These are phyloP conservation scores for Cercospora beticola DNA, from an alignment of 2,329 filamentous ascomycete genomes.

Conservation along the genomic window DNA sequence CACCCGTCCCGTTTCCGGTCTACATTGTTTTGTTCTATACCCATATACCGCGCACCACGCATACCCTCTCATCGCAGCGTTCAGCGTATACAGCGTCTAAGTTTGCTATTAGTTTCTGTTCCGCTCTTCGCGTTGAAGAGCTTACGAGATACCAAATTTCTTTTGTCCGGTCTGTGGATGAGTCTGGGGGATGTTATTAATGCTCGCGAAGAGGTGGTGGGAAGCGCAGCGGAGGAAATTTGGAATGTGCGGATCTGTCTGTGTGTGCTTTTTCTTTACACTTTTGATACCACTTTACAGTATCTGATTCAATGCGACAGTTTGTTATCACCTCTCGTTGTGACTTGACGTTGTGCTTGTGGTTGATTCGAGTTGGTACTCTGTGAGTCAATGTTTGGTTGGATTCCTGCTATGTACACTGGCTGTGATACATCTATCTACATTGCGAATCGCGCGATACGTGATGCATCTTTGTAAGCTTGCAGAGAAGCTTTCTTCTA, in stretches of 20 bases:
- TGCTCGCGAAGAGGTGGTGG: conserved; percentile 1
- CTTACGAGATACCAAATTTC: conserved; percentile 7
- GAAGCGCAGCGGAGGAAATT: neutral
- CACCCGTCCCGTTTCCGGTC: neutral
- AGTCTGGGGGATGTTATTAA: neutral
- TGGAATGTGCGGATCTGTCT: conserved; percentile 2
- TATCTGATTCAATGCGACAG: conserved; percentile 1
- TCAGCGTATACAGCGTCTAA: conserved; percentile 11
- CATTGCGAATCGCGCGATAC: neutral
- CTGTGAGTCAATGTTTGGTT: neutral
- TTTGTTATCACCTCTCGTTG: neutral
- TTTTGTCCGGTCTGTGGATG: neutral
- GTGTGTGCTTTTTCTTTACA: neutral
- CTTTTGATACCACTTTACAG: conserved; percentile 9
- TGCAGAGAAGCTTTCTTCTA: neutral
- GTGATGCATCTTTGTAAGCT: neutral
- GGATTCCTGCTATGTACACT: neutral
- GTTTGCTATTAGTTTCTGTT: conserved; percentile 1
- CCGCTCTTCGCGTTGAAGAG: neutral
- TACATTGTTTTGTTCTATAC: conserved; percentile 9
- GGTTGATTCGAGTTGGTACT: neutral
- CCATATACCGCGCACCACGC: conserved; percentile 1
- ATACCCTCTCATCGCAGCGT: conserved; percentile 9
- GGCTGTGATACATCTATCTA: neutral
- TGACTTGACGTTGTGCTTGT: neutral